Evolutionary conservation across 305 asterid genomes (phyloP).

Genomic region (Stenogyne calaminthoides): DNA sequence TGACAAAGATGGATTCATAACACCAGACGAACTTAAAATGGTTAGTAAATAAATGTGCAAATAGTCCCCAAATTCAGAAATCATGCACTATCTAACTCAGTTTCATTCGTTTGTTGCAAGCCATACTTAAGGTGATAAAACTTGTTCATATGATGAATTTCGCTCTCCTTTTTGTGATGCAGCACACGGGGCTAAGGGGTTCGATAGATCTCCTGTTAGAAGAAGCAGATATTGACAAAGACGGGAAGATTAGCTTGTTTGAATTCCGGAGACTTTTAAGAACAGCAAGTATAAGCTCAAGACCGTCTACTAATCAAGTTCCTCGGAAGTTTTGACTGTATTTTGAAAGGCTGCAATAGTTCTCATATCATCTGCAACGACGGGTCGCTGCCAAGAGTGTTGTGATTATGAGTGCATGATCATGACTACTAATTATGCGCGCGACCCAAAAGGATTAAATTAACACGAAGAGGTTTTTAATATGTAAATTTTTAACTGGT

Average conservation of each 20-base stretch:
- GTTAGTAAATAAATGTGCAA: constrained; percentile 37
- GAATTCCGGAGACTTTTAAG: constrained; percentile 90
- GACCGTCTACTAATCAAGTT: constrained; percentile 36
- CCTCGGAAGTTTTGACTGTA: constrained; percentile 22
- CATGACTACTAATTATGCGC: not conserved
- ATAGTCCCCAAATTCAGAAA: no score
- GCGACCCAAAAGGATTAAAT: not conserved
- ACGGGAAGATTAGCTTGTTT: constrained; percentile 83
- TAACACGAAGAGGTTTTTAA: constrained; percentile 19
- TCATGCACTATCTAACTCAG: not conserved
- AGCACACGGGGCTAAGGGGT: constrained; percentile 82
- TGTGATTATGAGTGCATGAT: no score
- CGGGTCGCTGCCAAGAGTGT: not conserved
- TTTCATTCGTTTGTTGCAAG: not conserved
- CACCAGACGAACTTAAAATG: constrained; percentile 87
- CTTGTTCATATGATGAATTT: not conserved
- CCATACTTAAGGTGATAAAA: no score
- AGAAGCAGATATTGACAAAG: constrained; percentile 94
- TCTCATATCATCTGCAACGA: not conserved
- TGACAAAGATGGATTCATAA: constrained; percentile 84
- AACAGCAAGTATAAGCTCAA: constrained; percentile 78
- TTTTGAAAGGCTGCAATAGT: not conserved
- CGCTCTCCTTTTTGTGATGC: constrained; percentile 18
- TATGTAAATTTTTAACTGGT: constrained; percentile 33
- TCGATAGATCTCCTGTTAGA: constrained; percentile 80